Evolutionary conservation across 1,139 yeast genomes (phyloP), one percentile per base, ranked within the genome.

Genomic region (Pichia sp.): DNA sequence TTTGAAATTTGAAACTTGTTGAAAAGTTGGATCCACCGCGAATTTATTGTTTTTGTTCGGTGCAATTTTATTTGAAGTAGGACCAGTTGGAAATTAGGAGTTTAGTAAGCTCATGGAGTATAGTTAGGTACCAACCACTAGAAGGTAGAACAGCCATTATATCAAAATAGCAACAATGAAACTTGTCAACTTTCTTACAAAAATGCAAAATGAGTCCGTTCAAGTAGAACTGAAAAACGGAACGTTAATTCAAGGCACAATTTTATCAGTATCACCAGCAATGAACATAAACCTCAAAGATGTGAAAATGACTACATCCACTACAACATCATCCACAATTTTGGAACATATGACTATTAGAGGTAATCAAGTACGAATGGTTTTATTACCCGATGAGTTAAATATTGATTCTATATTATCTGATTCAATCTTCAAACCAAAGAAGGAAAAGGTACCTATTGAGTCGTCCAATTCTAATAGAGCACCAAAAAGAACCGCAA

Each of bases 141-240:
- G 25, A 22, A 22, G 25, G 25, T 22, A 22, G 25, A 22, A 22
- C 25, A 22, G 25, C 25, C 25, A 22, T 22, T 4, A 22, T 22
- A 22, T 22, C 25, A 22, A 22, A 22, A 14, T 14, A 19, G 27
- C 36, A 4, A 33, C 42, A 42, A 41, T 83, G 87, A 81, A 82
- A 68, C 67, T 82, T 46, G 84, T 81, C 19, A 67, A 77, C 63
- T 91, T 93, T 67, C 74, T 93, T 56, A 89, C 89, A 93, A 91
- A 89, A 64, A 73, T 93, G 60, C 82, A 87, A 46, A 84, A 83
- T 57, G 98, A 91, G 70, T 83, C 91, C 45, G 93, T 93, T 9
- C 93, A 95, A 51, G 88, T 93, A 29, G 99, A 93, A 67, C 74
- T 93, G 64, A 93, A 93, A 68, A 90, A 93, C 68, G 98, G 98